Evolutionary conservation across 495 filamentous ascomycete species (phyloP).

Genomic region (Aspergillus sclerotioniger): DNA sequence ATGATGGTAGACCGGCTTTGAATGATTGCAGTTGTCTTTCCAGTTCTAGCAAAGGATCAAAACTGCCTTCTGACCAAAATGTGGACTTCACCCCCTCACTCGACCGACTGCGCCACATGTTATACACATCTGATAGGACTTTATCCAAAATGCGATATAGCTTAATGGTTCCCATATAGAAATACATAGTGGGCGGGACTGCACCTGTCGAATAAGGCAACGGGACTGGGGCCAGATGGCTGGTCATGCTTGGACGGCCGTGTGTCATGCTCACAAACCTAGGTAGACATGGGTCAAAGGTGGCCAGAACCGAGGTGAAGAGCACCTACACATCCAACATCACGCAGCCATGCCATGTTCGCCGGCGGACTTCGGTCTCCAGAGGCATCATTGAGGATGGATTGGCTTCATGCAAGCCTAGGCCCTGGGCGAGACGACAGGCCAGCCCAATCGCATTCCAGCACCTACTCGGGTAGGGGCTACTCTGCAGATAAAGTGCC

Average conservation of each 20-base stretch:
- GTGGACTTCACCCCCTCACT: background rate
- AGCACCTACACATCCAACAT: conserved; percentile 44
- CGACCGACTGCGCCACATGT: conserved; percentile 33
- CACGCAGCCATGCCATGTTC: conserved; percentile 51
- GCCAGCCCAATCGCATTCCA: conserved; percentile 50
- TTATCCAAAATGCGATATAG: conserved; percentile 43
- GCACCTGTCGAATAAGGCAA: conserved; percentile 21
- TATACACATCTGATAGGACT: conserved; percentile 44
- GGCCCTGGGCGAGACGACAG: conserved; percentile 45
- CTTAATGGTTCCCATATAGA: conserved; percentile 42
- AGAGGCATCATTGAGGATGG: conserved; percentile 25
- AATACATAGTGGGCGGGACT: conserved; percentile 25
- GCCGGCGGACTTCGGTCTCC: conserved; percentile 42
- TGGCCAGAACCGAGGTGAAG: background rate
- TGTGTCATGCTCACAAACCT: conserved; percentile 51
- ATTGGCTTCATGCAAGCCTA: conserved; percentile 44
- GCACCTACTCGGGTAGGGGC: conserved; percentile 43
- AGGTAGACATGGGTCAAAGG: background rate
- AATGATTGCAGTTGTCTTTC: conserved; percentile 38
- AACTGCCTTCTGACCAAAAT: conserved; percentile 17
- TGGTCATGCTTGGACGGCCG: conserved; percentile 46
- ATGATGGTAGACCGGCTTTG: conserved; percentile 32
- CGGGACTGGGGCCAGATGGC: conserved; percentile 32
- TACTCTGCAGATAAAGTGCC: conserved; percentile 44
- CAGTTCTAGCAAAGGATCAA: conserved; percentile 41